Percentiles rank a stretch among this genome's conserved stretches.
phyloP scores from a whole-genome alignment of 164 flowering plant species.

The Houttuynia cordata region DNA sequence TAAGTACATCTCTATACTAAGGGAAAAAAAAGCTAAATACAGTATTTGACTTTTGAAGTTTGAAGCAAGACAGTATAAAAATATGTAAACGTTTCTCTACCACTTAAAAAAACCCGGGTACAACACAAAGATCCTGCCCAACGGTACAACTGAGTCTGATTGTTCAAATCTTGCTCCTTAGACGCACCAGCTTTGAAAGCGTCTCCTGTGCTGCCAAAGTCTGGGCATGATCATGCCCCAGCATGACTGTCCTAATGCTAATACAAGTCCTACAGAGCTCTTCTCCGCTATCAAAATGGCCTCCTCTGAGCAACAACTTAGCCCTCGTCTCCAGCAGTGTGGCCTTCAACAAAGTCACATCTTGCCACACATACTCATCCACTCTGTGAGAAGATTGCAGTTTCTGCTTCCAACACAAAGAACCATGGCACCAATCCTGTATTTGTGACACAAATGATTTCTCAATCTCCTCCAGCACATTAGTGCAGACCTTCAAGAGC shows the following conservation, averaged over 20 bases:
- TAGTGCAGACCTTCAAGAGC: slow-evolving; percentile 77
- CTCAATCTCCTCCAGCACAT: slow-evolving; percentile 75
- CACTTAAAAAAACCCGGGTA: no score
- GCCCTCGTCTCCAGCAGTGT: slow-evolving; percentile 79
- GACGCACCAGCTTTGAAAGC: slow-evolving; percentile 65
- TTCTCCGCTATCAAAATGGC: slow-evolving; percentile 74
- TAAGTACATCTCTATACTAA: no score
- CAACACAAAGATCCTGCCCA: no score
- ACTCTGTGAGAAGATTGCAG: slow-evolving; percentile 33
- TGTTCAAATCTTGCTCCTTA: slow-evolving; percentile 59
- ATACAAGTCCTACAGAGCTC: slow-evolving; percentile 83
- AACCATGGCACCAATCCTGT: slow-evolving; percentile 69
- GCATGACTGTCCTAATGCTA: slow-evolving; percentile 87
- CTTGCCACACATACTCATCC: slow-evolving; percentile 87
- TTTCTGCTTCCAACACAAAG: slow-evolving; percentile 74
- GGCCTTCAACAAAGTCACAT: slow-evolving; percentile 77
- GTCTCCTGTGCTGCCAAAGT: slow-evolving; percentile 89
- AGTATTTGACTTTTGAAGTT: no score
- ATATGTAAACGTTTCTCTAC: no score
- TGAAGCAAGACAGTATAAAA: no score
- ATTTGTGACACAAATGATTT: slow-evolving; percentile 81
- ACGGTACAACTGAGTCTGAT: no score
- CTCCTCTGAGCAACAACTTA: slow-evolving; percentile 70
- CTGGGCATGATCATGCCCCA: slow-evolving; percentile 71
- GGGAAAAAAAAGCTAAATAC: no score